A percentile compares a stretch with the other conserved stretches of the same genome.
phyloP scores from a whole-genome alignment of 106 monocot genomes.

The Acorus calamus region DNA sequence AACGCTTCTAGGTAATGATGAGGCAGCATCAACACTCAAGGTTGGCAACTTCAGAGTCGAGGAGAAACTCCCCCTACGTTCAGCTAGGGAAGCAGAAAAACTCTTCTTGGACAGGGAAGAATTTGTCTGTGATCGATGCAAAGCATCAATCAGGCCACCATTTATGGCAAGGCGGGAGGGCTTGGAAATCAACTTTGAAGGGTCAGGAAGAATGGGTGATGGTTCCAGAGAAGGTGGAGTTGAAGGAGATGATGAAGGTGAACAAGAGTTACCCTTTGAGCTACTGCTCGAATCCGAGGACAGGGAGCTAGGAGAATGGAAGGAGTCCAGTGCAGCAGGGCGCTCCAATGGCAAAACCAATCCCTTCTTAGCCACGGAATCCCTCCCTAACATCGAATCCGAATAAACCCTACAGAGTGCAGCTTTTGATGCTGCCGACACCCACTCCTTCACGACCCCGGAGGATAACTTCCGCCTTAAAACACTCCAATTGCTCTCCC shows the following conservation, averaged over 20 bases:
- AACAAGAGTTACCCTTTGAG: conserved; percentile 64
- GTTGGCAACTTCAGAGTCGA: conserved; percentile 43
- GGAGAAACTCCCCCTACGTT: conserved; percentile 72
- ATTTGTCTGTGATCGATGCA: conserved; percentile 4
- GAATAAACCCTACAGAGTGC: conserved; percentile 40
- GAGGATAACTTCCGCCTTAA: conserved; percentile 67
- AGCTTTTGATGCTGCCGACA: conserved; percentile 13
- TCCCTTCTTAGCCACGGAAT: conserved; percentile 18
- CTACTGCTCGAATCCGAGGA: conserved; percentile 60
- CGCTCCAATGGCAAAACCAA: conserved; percentile 34
- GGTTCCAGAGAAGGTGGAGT: conserved; percentile 36
- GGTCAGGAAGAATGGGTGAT: conserved; percentile 20
- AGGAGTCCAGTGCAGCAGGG: conserved; percentile 11
- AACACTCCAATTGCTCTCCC: conserved; percentile 93
- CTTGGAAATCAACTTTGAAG: conserved; percentile 17
- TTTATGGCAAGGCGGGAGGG: conserved; percentile 16
- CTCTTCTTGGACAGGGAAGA: conserved; percentile 32
- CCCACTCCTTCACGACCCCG: conserved; percentile 18
- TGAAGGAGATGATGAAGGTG: conserved; percentile 55
- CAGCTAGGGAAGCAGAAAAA: conserved; percentile 53
- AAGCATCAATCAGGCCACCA: neutral
- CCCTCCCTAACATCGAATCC: conserved; percentile 38
- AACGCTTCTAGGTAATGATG: conserved; percentile 10
- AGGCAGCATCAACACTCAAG: conserved; percentile 20
- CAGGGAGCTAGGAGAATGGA: conserved; percentile 59